Conservation (phyloP, 306 rosid species). For the Inga leiocalycina region DNA sequence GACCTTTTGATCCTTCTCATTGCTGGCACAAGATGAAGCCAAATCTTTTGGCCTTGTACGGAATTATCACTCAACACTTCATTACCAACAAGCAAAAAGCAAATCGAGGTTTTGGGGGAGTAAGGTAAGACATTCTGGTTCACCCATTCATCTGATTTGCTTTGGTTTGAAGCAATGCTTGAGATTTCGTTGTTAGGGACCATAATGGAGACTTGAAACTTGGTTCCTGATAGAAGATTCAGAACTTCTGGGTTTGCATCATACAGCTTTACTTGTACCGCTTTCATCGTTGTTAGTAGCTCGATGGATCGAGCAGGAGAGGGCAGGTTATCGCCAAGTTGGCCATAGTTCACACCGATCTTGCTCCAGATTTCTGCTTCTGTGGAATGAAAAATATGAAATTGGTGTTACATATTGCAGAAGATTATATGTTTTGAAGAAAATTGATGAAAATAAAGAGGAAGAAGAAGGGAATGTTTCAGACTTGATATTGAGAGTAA, state of each 20-base stretch:
- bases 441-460: not conserved
- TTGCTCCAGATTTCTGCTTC: constrained; percentile 55
- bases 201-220: constrained; percentile 76
- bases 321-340: constrained; percentile 71
- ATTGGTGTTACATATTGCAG: not conserved
- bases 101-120: constrained; percentile 62
- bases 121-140: constrained; percentile 56
- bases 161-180: constrained; percentile 58
- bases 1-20: constrained; percentile 59
- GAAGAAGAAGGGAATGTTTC: not conserved
- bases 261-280: constrained; percentile 65
- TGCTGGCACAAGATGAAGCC: constrained; percentile 81
- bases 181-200: constrained; percentile 68
- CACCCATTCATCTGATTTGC: constrained; percentile 77
- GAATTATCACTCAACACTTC: constrained; percentile 69
- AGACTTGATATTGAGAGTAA: constrained; percentile 49
- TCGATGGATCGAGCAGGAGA: constrained; percentile 52
- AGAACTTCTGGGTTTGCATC: constrained; percentile 70
- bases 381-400: constrained; percentile 13
- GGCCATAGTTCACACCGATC: constrained; percentile 85
- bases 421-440: not conserved
- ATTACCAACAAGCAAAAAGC: constrained; percentile 70
- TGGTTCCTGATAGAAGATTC: constrained; percentile 50
- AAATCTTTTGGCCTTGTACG: constrained; percentile 47
- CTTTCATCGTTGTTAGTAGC: constrained; percentile 58